A percentile compares a stretch with the other conserved stretches of the same genome.
Conservation (phyloP, 768 basidiomycete species). For the Boletus eberwhitei region DNA sequence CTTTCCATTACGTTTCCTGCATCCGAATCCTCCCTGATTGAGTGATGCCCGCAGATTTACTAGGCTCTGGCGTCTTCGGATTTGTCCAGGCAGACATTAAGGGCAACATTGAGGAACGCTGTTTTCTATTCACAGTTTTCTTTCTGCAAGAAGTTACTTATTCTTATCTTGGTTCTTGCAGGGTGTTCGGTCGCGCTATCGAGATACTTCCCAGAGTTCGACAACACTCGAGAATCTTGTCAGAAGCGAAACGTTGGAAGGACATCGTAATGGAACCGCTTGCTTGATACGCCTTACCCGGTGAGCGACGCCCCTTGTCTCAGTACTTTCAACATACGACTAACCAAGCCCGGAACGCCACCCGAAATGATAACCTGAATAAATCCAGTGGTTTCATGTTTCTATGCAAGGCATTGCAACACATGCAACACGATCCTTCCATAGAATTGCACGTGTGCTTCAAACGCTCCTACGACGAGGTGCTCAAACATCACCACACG, state of each 20-base stretch:
- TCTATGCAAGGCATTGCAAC: constrained; percentile 63
- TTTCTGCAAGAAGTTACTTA: constrained; percentile 10
- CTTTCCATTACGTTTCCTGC: constrained; percentile 22
- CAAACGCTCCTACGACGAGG: constrained; percentile 64
- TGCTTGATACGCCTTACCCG: constrained; percentile 66
- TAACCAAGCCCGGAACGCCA: no score
- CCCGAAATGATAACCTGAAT: constrained; percentile 2
- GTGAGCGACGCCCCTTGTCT: constrained; percentile 37
- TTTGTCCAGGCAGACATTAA: constrained; percentile 72
- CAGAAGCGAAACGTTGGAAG: constrained; percentile 42
- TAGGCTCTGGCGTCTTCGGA: constrained; percentile 66
- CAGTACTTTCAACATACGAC: not conserved
- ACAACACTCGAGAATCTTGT: constrained; percentile 62
- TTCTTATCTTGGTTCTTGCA: constrained; percentile 28
- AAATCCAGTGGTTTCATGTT: constrained; percentile 59
- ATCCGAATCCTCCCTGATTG: constrained; percentile 10
- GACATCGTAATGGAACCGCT: constrained; percentile 48
- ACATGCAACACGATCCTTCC: constrained; percentile 53
- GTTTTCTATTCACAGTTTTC: constrained; percentile 13
- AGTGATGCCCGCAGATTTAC: constrained; percentile 45
- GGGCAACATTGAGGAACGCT: constrained; percentile 59
- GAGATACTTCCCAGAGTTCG: constrained; percentile 41
- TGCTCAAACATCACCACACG: constrained; percentile 62
- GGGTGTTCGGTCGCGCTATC: constrained; percentile 63
- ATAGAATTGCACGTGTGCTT: constrained; percentile 66